These are phyloP conservation scores for Starmerella lactis-condensi DNA, from an alignment of 805 yeast genomes.

Conservation along the genomic window DNA sequence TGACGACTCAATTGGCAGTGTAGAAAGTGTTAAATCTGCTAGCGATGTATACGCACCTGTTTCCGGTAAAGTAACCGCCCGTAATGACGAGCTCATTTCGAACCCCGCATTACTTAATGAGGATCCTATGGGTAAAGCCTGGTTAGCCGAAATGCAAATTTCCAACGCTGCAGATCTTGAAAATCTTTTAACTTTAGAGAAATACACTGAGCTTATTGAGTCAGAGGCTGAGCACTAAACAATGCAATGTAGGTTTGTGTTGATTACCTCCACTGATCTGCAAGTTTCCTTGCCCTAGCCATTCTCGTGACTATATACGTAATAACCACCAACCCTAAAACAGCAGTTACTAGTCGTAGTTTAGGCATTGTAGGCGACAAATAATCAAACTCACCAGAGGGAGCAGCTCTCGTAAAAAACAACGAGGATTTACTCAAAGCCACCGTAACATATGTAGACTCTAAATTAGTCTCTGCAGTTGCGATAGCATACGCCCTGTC, in stretches of 20 bases:
- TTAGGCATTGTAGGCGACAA: constrained; percentile 52
- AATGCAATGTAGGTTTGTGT: too few relatives aligned
- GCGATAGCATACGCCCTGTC: constrained; percentile 23
- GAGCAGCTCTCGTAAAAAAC: constrained; percentile 60
- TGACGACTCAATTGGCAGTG: constrained; percentile 80
- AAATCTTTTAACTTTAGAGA: constrained; percentile 18
- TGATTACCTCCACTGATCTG: constrained; percentile 9
- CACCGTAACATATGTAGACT: constrained; percentile 54
- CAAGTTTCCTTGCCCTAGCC: constrained; percentile 7
- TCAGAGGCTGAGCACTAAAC: too few relatives aligned
- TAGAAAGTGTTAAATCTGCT: constrained; percentile 88
- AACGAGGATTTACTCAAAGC: constrained; percentile 51
- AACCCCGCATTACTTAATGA: constrained; percentile 62
- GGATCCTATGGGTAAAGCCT: constrained; percentile 87
- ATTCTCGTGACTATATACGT: constrained; percentile 10
- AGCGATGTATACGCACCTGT: constrained; percentile 84
- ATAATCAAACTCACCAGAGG: constrained; percentile 69
- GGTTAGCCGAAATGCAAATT: constrained; percentile 68
- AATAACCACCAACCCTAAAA: constrained; percentile 28
- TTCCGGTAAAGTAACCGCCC: constrained; percentile 52
- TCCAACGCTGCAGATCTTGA: constrained; percentile 24
- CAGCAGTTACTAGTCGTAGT: constrained; percentile 40
- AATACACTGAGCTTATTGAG: constrained; percentile 23
- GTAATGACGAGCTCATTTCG: constrained; percentile 46
- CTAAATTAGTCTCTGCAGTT: constrained; percentile 47